phyloP scores from a whole-genome alignment of 345 rosid species.

The Melastoma malabathricum region DNA sequence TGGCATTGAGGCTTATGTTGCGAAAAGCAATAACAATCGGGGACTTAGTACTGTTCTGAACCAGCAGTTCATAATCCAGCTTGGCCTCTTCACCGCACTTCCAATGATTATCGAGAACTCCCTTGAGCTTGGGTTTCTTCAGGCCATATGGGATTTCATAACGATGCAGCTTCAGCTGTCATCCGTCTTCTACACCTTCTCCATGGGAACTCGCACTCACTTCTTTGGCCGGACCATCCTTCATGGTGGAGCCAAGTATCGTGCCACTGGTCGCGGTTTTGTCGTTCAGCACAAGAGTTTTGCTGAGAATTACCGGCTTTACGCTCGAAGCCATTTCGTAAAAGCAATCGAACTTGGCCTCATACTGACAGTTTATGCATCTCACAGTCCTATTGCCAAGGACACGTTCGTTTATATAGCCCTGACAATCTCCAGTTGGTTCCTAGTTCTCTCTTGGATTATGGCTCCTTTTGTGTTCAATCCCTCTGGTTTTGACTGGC shows the following conservation, averaged over 20 bases:
- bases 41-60: conserved; percentile 81
- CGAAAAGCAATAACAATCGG: conserved; percentile 39
- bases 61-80: conserved; percentile 89
- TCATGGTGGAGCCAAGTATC: conserved; percentile 96
- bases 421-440: conserved; percentile 82
- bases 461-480: conserved; percentile 79
- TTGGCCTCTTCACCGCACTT: conserved; percentile 88
- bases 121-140: conserved; percentile 90
- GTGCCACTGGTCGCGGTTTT: conserved; percentile 95
- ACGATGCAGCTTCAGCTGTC: conserved; percentile 95
- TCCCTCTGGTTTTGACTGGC: conserved; percentile 96
- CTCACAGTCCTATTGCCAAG: conserved; percentile 65
- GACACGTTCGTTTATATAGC: conserved; percentile 67
- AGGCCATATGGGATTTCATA: conserved; percentile 86
- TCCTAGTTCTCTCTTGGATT: conserved; percentile 68
- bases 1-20: conserved; percentile 68
- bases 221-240: conserved; percentile 91
- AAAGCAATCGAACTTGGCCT: conserved; percentile 82
- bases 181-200: conserved; percentile 86
- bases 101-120: conserved; percentile 96
- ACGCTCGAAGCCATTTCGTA: conserved; percentile 75
- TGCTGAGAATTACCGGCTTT: conserved; percentile 76
- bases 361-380: conserved; percentile 67
- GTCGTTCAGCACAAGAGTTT: conserved; percentile 94
- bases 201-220: conserved; percentile 95